A percentile compares a stretch with the other conserved stretches of the same genome.
Conservation (phyloP, 2,329 filamentous ascomycete genomes). For the Nannizziopsis arthrosporioides region DNA sequence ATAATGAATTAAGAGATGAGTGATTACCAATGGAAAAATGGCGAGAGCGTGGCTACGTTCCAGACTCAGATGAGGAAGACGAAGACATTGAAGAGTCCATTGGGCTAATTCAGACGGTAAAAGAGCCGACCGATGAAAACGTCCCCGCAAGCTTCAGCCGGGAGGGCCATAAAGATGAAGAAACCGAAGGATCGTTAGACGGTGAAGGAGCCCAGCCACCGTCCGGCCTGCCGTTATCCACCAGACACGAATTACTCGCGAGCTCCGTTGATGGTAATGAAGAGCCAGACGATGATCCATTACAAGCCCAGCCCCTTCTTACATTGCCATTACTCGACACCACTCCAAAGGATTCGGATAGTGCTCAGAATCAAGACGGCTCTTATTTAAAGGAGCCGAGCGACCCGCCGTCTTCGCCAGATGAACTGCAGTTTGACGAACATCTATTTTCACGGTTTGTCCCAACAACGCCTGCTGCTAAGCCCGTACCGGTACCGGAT, state of each 20-base stretch:
- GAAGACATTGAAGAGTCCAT: slow-evolving; percentile 25
- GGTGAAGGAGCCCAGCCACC: background rate
- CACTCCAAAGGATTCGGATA: background rate
- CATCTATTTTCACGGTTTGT: slow-evolving; percentile 12
- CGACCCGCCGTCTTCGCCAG: slow-evolving; percentile 24
- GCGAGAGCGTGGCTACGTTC: slow-evolving; percentile 41
- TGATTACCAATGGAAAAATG: slow-evolving; percentile 34
- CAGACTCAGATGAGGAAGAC: slow-evolving; percentile 40
- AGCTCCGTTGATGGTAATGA: background rate
- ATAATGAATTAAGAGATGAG: slow-evolving; percentile 7
- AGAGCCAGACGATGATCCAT: slow-evolving; percentile 9
- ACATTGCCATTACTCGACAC: background rate
- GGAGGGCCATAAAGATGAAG: background rate
- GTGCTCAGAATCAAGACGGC: background rate
- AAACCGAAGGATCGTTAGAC: background rate
- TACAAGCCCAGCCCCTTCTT: slow-evolving; percentile 5
- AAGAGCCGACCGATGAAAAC: background rate
- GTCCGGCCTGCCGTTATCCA: background rate
- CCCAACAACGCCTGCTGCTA: slow-evolving; percentile 9
- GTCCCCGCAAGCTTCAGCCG: background rate
- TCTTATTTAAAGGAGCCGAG: background rate
- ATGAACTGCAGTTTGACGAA: slow-evolving; percentile 27
- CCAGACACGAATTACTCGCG: background rate
- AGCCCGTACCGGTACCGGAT: background rate
- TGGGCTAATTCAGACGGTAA: slow-evolving; percentile 2